Base-by-base conservation (phyloP, 2,329 filamentous ascomycete genomes). In the Sporothrix mexicana region DNA sequence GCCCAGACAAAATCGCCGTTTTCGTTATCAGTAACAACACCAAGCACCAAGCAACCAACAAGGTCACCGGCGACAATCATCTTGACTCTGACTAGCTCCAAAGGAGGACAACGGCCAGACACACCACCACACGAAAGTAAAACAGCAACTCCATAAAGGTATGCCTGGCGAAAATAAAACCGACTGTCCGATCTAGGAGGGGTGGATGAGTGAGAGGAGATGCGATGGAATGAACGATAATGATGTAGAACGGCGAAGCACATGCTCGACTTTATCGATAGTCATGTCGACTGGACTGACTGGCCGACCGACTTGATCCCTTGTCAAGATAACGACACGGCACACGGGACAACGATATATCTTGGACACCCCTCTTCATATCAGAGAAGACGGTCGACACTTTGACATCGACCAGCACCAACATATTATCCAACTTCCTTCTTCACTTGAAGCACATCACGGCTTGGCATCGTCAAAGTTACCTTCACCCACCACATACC, bases 1-100 rank as follows among this genome's bases (percentile, higher is more conserved):
- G 47, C 10, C 47, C 25, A 17, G 23, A 36, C 17, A 4, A 36
- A 41, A 53, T 68, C 66, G 66, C 66, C 66, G 66, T 68, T 55
- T n/a, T 51, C 66, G 45, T 68, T 68, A 68, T 68, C 66, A 41
- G 47, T n/a, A 55, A 17, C 66, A n/a, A 20, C 66, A 20, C 3
- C 25, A 9, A 67, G 45, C n/a, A 20, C 8, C 20, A 45, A 47
- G n/a, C 25, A 47, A 9, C 12, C n/a, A 4, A 20, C 36, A 64
- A 36, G 30, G n/a, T 43, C 41, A 45, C 41, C 9, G 10, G 17
- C 15, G 20, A n/a, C 20, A 10, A n/a, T 36, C 3, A 36, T 36
- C 30, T 36, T 36, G 30, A 36, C 30, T 36, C 64, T 51, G 10
- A 25, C 6, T 36, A 36, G 64, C 23, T 51, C 64, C 64, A 67